Evolutionary conservation across 441 rosid genomes (phyloP).

Genomic region (Pelargonium myrrhifolium): DNA sequence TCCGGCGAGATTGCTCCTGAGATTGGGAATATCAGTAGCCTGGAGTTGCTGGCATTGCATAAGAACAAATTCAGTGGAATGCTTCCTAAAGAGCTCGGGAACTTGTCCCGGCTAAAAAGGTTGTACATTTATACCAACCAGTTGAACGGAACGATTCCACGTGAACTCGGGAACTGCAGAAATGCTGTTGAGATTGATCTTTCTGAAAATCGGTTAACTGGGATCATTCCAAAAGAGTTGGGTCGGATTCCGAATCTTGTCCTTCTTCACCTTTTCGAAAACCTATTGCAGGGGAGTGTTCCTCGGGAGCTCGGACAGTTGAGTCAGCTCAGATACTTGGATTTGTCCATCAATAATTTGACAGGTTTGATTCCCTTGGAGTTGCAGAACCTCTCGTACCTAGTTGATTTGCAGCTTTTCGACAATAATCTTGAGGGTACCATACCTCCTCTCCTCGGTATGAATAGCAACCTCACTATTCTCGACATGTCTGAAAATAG

Average conservation of each 20-base stretch:
- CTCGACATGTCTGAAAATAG: constrained; percentile 70
- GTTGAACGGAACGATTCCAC: constrained; percentile 78
- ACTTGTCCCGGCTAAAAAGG: constrained; percentile 61
- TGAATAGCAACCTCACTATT: constrained; percentile 71
- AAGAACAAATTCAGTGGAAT: constrained; percentile 57
- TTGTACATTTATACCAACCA: constrained; percentile 72
- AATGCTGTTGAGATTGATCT: constrained; percentile 67
- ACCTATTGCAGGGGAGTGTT: constrained; percentile 58
- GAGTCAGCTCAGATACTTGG: constrained; percentile 38
- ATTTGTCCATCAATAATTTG: constrained; percentile 73
- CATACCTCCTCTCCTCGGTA: constrained; percentile 69
- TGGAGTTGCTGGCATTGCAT: constrained; percentile 72
- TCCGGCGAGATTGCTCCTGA: constrained; percentile 67
- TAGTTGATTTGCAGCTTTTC: constrained; percentile 79
- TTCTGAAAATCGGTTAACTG: constrained; percentile 67
- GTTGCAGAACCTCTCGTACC: constrained; percentile 57
- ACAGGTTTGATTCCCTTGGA: constrained; percentile 73
- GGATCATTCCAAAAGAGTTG: constrained; percentile 70
- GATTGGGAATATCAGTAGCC: constrained; percentile 63
- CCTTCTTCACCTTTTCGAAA: constrained; percentile 68
- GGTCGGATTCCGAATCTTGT: constrained; percentile 52
- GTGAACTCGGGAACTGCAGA: constrained; percentile 69
- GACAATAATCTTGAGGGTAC: constrained; percentile 57
- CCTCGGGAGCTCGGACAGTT: constrained; percentile 56
- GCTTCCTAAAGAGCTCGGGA: constrained; percentile 66